Evolutionary conservation across 306 rosid genomes (phyloP), one percentile per base, ranked within the genome.

Genomic region (Acacia confusa): DNA sequence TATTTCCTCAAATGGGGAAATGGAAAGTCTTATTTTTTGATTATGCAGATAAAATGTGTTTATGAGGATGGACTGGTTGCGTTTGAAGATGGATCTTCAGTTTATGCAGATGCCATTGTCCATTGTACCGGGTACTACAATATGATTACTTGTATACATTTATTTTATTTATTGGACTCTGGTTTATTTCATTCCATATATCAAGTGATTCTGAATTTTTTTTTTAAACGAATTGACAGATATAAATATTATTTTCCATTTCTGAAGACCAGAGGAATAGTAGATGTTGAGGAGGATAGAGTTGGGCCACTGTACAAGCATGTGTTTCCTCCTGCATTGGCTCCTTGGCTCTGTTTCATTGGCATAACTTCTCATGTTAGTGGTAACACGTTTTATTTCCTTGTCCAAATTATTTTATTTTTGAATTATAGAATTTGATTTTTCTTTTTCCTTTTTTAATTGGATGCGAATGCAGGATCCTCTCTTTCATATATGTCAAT

Each of bases 61-160:
- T 16, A 69, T n/a, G 76, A 80, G 71, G 84, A 84, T 76, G 69
- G 84, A 25, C 50, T 71, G 64, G 63, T 84, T 52, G 34, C 40
- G 55, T 84, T 84, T 80, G 72, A 84, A 63, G 84, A 84, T 80
- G 87, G 87, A 61, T 70, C 79, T 6, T 80, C 87, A 19, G 52
- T 84, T 64, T 76, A 27, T 38, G 87, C 87, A 40, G 84, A 84
- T 63, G 36, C 61, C 76, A 63, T 84, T 40, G 50, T 84, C 74
- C 74, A 84, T 48, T 84, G 87, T n/a, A 80, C 87, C 7, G 87
- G 87, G 87, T 84, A 84, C 2, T 11, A 66, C 71, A 34, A 2
- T 17, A 66, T 10, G 34, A 28, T 28, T 4, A 14, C 7, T 28
- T 7, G 13, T 57, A 24, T 52, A 52, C 24, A 50, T 50, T 48